A percentile compares a stretch with the other conserved stretches of the same genome.
Evolutionary conservation across 2,329 filamentous ascomycete species (phyloP).

Genomic region (Epichloe sibirici): DNA sequence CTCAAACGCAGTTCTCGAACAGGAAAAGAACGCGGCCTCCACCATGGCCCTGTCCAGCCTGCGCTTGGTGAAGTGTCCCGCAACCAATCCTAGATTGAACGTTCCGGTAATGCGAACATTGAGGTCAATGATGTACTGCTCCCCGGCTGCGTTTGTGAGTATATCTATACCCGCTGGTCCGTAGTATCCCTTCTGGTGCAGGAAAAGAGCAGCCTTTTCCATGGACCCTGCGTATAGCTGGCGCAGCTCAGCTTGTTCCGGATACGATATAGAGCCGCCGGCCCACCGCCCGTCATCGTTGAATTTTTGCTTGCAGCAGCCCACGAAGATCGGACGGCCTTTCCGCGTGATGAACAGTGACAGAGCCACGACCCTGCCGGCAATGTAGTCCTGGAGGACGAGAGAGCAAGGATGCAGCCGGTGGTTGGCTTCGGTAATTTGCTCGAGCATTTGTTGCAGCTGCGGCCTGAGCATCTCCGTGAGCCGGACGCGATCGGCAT

Average conservation of each 20-base stretch:
- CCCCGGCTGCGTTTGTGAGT: neutral
- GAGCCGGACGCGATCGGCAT: too few species aligned
- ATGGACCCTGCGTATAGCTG: too few species aligned
- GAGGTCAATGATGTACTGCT: constrained; percentile 5
- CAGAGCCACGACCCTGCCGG: neutral
- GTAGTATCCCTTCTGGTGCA: constrained; percentile 3
- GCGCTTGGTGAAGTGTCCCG: constrained; percentile 3
- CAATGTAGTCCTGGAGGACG: constrained; percentile 3
- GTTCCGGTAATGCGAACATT: constrained; percentile 4
- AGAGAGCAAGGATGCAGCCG: constrained; percentile 3
- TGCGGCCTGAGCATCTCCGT: too few species aligned
- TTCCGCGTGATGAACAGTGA: neutral
- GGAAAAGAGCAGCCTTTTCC: too few species aligned
- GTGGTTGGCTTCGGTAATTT: neutral
- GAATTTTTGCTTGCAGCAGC: too few species aligned
- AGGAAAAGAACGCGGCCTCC: constrained; percentile 1
- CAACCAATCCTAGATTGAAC: neutral
- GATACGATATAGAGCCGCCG: too few species aligned
- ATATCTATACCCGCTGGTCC: constrained; percentile 5
- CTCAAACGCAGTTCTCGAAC: constrained; percentile 4
- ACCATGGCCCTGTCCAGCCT: constrained; percentile 1
- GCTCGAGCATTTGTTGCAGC: too few species aligned
- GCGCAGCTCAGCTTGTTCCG: too few species aligned
- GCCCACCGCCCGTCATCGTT: too few species aligned
- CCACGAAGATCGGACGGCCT: too few species aligned